Percentiles rank a stretch among this genome's conserved stretches.
Conservation (phyloP, 2,329 filamentous ascomycete species). For the Dactylonectria estremocensis region DNA sequence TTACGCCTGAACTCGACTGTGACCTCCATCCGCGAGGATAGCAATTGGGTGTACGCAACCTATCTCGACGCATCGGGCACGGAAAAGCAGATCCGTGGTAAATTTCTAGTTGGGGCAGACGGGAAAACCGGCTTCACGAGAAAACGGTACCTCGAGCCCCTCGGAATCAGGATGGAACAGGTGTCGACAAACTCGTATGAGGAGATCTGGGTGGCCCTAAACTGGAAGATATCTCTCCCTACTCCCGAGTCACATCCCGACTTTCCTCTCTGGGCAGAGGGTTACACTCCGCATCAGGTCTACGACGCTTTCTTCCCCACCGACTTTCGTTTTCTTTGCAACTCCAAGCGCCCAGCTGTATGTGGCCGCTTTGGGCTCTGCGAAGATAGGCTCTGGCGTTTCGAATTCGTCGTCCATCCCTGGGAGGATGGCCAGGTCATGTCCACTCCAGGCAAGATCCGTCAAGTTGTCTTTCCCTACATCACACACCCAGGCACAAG, state of each 20-base stretch:
- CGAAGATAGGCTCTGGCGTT: slow-evolving; percentile 59
- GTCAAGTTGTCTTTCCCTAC: slow-evolving; percentile 37
- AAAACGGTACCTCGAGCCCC: slow-evolving; percentile 61
- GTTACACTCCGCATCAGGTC: slow-evolving; percentile 61
- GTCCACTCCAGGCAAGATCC: slow-evolving; percentile 46
- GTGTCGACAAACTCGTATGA: slow-evolving; percentile 53
- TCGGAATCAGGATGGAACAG: slow-evolving; percentile 54
- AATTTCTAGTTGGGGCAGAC: slow-evolving; percentile 60
- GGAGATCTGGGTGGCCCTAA: slow-evolving; percentile 64
- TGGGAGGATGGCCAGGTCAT: slow-evolving; percentile 24
- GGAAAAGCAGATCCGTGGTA: slow-evolving; percentile 14
- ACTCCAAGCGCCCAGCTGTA: slow-evolving; percentile 59
- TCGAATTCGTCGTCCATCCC: slow-evolving; percentile 51
- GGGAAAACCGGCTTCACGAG: slow-evolving; percentile 63
- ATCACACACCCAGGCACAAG: slow-evolving; percentile 43
- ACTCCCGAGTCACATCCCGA: slow-evolving; percentile 62
- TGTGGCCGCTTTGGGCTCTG: slow-evolving; percentile 61
- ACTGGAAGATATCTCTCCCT: slow-evolving; percentile 60
- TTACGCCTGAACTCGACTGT: slow-evolving; percentile 26
- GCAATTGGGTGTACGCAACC: slow-evolving; percentile 50
- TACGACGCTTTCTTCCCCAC: slow-evolving; percentile 64
- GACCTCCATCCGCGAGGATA: slow-evolving; percentile 28
- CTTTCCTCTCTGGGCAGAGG: slow-evolving; percentile 63
- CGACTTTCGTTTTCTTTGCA: slow-evolving; percentile 62
- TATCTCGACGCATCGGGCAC: slow-evolving; percentile 21